Evolutionary conservation across 208 protist genomes (phyloP), one percentile per base, ranked within the genome.

Genomic region (Leptomonas pyrrhocoris): DNA sequence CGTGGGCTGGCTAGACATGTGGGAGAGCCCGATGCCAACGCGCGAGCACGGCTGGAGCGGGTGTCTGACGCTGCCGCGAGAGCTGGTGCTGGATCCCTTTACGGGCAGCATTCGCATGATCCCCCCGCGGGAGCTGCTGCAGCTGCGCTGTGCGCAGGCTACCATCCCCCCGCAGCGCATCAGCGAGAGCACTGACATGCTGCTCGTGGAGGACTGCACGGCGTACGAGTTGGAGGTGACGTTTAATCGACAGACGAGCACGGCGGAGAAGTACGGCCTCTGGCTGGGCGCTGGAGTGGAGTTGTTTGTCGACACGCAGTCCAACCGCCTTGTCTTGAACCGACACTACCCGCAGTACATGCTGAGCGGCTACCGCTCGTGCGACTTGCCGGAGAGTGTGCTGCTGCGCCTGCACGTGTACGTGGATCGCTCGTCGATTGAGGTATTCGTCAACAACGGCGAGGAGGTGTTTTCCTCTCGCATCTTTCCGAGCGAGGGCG

Each of bases 311-410:
- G 83, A 88, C 45, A 62, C 75, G 45, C 83, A 88, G 76, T 59
- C 65, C 16, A 68, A 81, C 30, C 76, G 77, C 15, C 48, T 85
- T 8, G 83, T 88, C 60, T 60, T 88, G 64, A 71, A 81, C 53
- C 83, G 83, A 11, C 83, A 88, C 83, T 88, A 84, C 73, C 83
- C 83, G 57, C 76, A 85, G 9, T 57, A 85, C 69, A 77, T 85
- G 67, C 51, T 88, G 46, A 78, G 76, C 56, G 83, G 80, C 21
- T 81, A 85, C 43, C 83, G 83, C 73, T 76, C 72, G n/a, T 85
- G 79, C 38, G 51, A 70, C 64, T 28, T 85, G 58, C 73, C 74
- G 34, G 34, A 16, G n/a, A 50, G 49, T 19, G 66, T 71, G 58
- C 45, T 83, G 53, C 73, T 88, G 71, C 48, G 45, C n/a, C 60